These are phyloP conservation scores for Solanum arcanum DNA, from an alignment of 257 asterid genomes.

Conservation along the genomic window DNA sequence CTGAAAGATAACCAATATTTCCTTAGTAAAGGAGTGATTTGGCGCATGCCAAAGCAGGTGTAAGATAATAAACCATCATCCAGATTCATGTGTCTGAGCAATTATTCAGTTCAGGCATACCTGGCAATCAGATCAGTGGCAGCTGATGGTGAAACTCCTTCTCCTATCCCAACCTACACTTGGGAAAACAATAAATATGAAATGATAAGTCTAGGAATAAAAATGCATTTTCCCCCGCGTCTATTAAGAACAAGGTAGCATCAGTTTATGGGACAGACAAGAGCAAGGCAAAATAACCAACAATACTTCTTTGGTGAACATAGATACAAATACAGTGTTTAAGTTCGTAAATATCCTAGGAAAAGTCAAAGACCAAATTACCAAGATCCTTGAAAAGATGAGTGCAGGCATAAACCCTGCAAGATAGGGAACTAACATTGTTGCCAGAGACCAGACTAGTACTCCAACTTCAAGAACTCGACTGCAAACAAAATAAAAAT, in stretches of 20 bases:
- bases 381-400: conserved; percentile 74
- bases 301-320: not conserved
- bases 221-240: not conserved
- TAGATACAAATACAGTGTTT: not conserved
- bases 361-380: conserved; percentile 15
- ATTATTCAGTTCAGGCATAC: conserved; percentile 31
- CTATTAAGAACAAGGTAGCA: not conserved
- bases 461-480: conserved; percentile 84
- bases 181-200: not conserved
- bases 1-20: not conserved
- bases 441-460: conserved; percentile 82
- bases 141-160: conserved; percentile 99
- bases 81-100: conserved; percentile 13
- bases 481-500: conserved; percentile 33
- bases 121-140: conserved; percentile 98
- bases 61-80: not conserved
- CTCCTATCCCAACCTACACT: conserved; percentile 92
- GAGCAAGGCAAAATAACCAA: not conserved
- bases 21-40: not conserved
- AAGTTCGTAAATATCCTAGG: not conserved
- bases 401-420: conserved; percentile 95
- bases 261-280: not conserved
- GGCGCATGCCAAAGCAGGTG: not conserved
- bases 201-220: not conserved
- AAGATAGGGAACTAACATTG: conserved; percentile 69